Conservation (phyloP, 805 yeast species). For the Zygotorulaspora chibaensis region DNA sequence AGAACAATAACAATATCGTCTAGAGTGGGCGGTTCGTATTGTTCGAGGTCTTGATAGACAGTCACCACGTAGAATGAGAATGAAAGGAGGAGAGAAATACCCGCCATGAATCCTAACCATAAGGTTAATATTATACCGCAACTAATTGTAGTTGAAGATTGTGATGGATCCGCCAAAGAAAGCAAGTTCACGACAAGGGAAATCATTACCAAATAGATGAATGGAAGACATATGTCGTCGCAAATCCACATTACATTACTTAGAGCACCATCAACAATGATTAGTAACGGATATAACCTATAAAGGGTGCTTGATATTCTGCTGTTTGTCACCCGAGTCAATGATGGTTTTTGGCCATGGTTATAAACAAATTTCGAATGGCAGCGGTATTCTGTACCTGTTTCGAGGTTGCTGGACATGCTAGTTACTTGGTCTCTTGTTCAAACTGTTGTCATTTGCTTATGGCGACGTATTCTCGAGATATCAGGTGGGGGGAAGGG, state of each 20-base stretch:
- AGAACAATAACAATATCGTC: constrained; percentile 29
- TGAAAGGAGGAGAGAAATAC: constrained; percentile 13
- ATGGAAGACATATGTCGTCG: constrained; percentile 26
- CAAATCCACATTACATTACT: constrained; percentile 30
- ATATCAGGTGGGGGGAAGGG: too few relatives aligned
- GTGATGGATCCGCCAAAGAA: constrained; percentile 1
- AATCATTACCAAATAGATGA: constrained; percentile 23
- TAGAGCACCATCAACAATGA: constrained; percentile 25
- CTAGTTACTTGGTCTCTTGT: not conserved
- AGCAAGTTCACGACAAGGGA: constrained; percentile 16
- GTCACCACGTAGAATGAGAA: constrained; percentile 22
- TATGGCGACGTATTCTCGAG: not conserved
- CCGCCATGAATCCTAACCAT: constrained; percentile 25
- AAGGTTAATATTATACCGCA: constrained; percentile 5
- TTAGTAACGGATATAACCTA: constrained; percentile 27
- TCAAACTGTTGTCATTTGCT: not conserved
- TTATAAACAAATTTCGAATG: constrained; percentile 19
- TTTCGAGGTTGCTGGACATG: constrained; percentile 4
- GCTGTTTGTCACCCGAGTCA: constrained; percentile 22
- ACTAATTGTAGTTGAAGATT: not conserved
- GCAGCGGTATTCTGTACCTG: constrained; percentile 6
- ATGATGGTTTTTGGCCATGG: constrained; percentile 22
- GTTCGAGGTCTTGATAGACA: constrained; percentile 17
- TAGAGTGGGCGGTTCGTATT: constrained; percentile 31
- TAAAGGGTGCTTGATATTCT: constrained; percentile 21